These are phyloP conservation scores for Acer campestre DNA, from an alignment of 345 rosid genomes.

Conservation along the genomic window DNA sequence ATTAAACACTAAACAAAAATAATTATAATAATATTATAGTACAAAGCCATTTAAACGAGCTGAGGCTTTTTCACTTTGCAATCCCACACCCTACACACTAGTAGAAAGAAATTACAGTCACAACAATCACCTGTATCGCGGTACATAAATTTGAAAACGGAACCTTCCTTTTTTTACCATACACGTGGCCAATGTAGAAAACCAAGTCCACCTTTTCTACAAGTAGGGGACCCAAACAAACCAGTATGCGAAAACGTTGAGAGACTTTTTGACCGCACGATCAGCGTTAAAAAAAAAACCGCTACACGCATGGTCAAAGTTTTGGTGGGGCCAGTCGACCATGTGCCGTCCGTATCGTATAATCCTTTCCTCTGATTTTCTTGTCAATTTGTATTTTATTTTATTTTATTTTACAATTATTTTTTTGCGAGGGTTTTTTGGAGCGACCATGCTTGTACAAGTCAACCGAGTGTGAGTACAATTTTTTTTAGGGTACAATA, in stretches of 20 bases:
- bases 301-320: background rate
- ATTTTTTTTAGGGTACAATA: too few species aligned
- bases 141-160: background rate
- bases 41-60: background rate
- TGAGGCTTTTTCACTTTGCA: background rate
- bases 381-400: background rate
- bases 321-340: constrained; percentile 1
- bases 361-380: background rate
- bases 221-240: background rate
- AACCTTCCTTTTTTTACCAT: background rate
- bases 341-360: constrained; percentile 12
- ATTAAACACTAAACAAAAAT: too few species aligned
- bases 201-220: background rate
- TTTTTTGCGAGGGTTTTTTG: background rate
- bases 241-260: background rate
- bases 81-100: background rate
- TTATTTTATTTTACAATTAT: too few species aligned
- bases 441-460: too few species aligned
- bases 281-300: background rate
- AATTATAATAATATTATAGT: too few species aligned
- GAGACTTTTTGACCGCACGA: background rate
- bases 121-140: background rate
- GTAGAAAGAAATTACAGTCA: background rate
- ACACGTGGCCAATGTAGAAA: background rate
- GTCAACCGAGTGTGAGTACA: background rate